These are phyloP conservation scores for Eucalyptus marginata DNA, from an alignment of 345 rosid genomes.

Conservation along the genomic window DNA sequence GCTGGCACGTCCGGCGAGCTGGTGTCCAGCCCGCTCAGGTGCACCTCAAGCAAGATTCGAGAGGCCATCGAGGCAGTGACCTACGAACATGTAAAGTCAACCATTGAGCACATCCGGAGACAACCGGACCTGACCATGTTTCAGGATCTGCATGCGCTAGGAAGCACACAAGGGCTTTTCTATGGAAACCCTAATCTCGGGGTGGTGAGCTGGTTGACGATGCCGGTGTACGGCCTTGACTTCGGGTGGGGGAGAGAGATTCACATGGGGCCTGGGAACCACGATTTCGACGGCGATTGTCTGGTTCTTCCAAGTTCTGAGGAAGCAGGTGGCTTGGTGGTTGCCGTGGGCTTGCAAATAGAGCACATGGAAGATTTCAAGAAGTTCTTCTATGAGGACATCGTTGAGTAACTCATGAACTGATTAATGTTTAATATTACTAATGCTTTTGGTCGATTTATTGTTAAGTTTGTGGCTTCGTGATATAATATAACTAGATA, in stretches of 20 bases:
- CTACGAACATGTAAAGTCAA: conserved; percentile 15
- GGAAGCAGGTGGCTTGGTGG: conserved; percentile 9
- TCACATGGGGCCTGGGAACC: conserved; percentile 39
- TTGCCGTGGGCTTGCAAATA: conserved; percentile 15
- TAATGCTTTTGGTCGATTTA: background rate
- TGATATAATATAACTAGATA: background rate
- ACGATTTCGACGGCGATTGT: conserved; percentile 38
- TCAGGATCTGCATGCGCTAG: conserved; percentile 37
- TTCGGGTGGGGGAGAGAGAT: conserved; percentile 61
- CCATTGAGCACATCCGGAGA: conserved; percentile 24
- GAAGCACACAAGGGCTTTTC: conserved; percentile 32
- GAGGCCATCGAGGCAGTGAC: conserved; percentile 29
- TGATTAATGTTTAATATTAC: background rate
- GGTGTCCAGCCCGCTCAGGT: conserved; percentile 26
- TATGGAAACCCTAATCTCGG: conserved; percentile 57
- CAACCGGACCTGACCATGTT: conserved; percentile 27
- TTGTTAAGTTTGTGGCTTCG: background rate
- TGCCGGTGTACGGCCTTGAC: conserved; percentile 43
- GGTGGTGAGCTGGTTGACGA: conserved; percentile 45
- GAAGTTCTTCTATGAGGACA: conserved; percentile 15
- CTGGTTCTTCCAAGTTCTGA: conserved; percentile 14
- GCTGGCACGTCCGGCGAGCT: conserved; percentile 19
- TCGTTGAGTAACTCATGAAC: background rate
- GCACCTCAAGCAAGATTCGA: conserved; percentile 21
- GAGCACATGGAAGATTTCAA: conserved; percentile 18